Evolutionary conservation across 1,284 basidiomycete genomes (phyloP), one percentile per base, ranked within the genome.

Genomic region (Malassezia obtusa): DNA sequence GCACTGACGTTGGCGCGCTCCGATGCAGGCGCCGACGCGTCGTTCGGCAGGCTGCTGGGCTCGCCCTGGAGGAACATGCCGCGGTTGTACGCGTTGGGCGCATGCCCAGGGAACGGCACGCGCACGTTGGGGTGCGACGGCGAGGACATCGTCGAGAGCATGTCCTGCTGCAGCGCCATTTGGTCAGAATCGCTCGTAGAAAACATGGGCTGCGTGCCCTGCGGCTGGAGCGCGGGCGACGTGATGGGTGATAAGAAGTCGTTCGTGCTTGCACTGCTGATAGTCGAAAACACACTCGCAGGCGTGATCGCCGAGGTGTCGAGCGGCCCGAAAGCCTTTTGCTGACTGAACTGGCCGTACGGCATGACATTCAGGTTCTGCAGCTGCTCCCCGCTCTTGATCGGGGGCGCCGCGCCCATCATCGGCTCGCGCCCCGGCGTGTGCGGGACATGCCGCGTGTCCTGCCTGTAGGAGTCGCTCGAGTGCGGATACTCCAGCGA

Each of bases 231-330:
- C 0, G 80, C 81, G 0, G 81, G 81, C 6, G 80, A 81, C 1
- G 79, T 79, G 35, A 82, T 67, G 1, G 80, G 80, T 3, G 80
- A 80, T 64, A 82, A 80, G 65, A 79, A 78, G 31, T 79, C 78
- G 49, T 68, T 75, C 22, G 75, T 69, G 46, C 74, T 71, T 12
- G 68, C 59, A 21, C 63, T 61, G 52, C 67, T 71, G 30, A 63
- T 59, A 28, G 67, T 75, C 26, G 74, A 68, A 26, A 73, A 73
- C 25, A 71, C 71, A 46, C 68, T 72, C 15, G 71, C 71, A 0
- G 71, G 71, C 3, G 71, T 73, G 33, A 68, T 60, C 2, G 65
- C 63, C 8, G 68, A 60, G 0, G 65, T 61, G 35, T 70, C 68
- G 38, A 72, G 57, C 10, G 69, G 65, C 1, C 62, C 28, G n/a